Base-by-base conservation (phyloP, 2,329 filamentous ascomycete genomes). In the Cercospora sp. region DNA sequence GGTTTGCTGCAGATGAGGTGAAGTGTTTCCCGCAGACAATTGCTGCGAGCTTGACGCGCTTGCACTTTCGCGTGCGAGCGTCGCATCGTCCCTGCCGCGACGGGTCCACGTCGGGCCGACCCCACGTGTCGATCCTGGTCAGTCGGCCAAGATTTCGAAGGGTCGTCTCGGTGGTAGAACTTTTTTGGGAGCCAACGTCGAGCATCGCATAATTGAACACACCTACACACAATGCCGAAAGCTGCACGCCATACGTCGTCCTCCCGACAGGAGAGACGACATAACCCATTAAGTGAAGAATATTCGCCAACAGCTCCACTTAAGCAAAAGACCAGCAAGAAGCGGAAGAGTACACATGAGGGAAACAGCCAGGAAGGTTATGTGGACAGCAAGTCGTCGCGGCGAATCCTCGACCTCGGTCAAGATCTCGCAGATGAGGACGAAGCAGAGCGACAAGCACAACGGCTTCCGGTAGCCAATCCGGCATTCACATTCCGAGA, bases 221-320 rank as follows among this genome's bases (percentile, higher is more conserved):
- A 57, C 18, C 13, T 28, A 51, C 45, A 67, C 48, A 67, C 16
- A 3, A 63, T 97, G 94, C 93, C 93, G 42, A 96, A 96, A 83
- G 89, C 90, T 66, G 84, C 87, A 18, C 85, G 81, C 70, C 80
- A 83, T 5, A 73, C 69, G 72, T 82, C 80, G 72, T 84, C 84
- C 67, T 82, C 79, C 72, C 87, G 85, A 77, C 84, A 84, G 73
- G 84, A 84, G 69, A 88, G 90, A 76, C 89, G 92, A 72, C 94
- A 97, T 82, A 96, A 96, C 74, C 94, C 94, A 48, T 90, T 99
- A 68, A 91, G 94, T 75, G 91, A 96, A 77, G 95, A 98, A 85
- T 98, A 77, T 81, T 90, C 74, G 85, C 92, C 73, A 86, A 89
- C 67, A 85, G 90, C 69, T 83, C 89, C 72, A 79, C 94, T 76